Conservation (phyloP, 2,329 filamentous ascomycete genomes). For the Colletotrichum spaethianum region DNA sequence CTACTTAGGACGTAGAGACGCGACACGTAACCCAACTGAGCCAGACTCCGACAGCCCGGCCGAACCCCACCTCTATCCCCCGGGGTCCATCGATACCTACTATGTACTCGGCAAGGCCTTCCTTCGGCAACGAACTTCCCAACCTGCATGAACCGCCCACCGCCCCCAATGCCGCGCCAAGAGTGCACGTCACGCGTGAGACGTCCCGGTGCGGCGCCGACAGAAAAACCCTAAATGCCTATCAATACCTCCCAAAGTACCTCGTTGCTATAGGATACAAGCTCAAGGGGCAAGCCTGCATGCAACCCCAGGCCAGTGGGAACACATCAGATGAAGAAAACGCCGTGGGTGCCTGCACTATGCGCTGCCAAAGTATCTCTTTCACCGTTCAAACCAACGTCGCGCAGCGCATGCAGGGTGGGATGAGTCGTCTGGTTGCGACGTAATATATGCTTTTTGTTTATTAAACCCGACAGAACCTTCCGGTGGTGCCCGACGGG, state of each 20-base stretch:
- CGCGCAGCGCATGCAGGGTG: not conserved
- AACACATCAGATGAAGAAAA: not conserved
- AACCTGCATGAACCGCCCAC: not conserved
- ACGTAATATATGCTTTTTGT: not conserved
- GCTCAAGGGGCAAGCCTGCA: not conserved
- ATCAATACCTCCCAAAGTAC: not conserved
- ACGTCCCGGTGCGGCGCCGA: not conserved
- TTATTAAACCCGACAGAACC: too few species aligned
- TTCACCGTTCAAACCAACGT: not conserved
- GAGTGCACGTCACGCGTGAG: not conserved
- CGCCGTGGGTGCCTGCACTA: not conserved
- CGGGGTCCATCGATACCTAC: not conserved
- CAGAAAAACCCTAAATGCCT: conserved; percentile 10
- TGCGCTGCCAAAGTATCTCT: not conserved
- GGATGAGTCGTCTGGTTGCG: not conserved
- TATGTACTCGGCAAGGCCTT: too few species aligned
- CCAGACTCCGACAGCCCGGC: too few species aligned
- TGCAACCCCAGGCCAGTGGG: too few species aligned
- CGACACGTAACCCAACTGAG: not conserved
- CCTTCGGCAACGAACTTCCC: not conserved
- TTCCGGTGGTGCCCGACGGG: too few species aligned
- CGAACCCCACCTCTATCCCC: not conserved
- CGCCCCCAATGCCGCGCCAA: not conserved
- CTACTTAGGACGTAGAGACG: not conserved
- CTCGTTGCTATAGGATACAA: not conserved